A percentile compares a stretch with the other conserved stretches of the same genome.
These are phyloP conservation scores for Noccaea bulbosa DNA, from an alignment of 345 rosid species.

Conservation along the genomic window DNA sequence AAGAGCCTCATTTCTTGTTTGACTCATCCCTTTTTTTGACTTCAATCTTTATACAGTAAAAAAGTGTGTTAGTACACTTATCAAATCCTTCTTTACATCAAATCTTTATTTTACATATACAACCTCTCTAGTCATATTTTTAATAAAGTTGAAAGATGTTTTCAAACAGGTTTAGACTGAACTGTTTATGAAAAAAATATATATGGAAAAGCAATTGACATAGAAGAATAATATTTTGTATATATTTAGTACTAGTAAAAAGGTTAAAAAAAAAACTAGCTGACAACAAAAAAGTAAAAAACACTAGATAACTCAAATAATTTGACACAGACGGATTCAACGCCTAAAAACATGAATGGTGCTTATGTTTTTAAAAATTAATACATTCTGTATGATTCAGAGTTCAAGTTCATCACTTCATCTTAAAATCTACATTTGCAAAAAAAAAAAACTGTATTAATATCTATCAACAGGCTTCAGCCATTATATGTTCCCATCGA, in stretches of 20 bases:
- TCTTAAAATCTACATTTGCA: not conserved
- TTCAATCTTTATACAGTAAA: constrained; percentile 42
- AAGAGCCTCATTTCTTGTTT: constrained; percentile 48
- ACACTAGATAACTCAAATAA: not conserved
- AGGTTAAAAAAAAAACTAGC: not conserved
- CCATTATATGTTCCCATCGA: no score
- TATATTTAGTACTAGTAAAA: not conserved
- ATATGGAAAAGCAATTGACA: no score
- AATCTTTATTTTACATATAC: constrained; percentile 28
- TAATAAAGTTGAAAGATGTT: not conserved
- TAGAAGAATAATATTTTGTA: not conserved
- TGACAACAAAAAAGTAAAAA: not conserved
- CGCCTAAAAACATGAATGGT: not conserved
- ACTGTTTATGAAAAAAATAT: not conserved
- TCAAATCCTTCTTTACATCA: constrained; percentile 17
- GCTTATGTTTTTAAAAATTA: not conserved
- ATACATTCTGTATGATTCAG: no score
- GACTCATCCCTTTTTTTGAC: constrained; percentile 67
- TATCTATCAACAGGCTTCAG: not conserved
- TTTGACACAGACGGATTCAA: constrained; percentile 1
- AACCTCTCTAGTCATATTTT: constrained; percentile 21
- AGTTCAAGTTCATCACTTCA: not conserved
- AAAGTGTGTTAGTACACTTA: constrained; percentile 34
- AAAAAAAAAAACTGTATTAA: not conserved
- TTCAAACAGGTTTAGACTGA: not conserved